Evolutionary conservation across 1,284 basidiomycete genomes (phyloP).

Genomic region (Leccinum subrobustum): DNA sequence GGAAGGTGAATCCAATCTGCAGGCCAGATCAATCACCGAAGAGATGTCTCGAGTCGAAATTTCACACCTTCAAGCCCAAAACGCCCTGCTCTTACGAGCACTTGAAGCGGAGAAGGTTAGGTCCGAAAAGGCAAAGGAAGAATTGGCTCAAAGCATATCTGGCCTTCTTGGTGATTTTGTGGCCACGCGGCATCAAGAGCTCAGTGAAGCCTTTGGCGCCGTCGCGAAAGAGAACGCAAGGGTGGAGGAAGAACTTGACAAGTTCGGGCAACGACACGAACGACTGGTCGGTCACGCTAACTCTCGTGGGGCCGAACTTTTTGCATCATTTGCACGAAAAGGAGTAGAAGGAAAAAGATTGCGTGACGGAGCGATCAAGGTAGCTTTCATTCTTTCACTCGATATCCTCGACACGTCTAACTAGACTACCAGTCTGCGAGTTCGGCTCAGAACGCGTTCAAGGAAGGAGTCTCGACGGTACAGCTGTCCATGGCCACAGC

Average conservation of each 20-base stretch:
- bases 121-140: constrained; percentile 65
- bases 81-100: constrained; percentile 60
- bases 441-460: constrained; percentile 41
- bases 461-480: constrained; percentile 45
- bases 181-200: constrained; percentile 64
- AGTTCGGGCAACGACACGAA: constrained; percentile 50
- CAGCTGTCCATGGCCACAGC: constrained; percentile 47
- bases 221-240: constrained; percentile 57
- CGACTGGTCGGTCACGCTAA: constrained; percentile 44
- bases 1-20: constrained; percentile 51
- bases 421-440: constrained; percentile 40
- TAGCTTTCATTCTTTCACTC: constrained; percentile 24
- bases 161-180: constrained; percentile 70
- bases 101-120: constrained; percentile 67
- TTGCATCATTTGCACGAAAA: constrained; percentile 44
- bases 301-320: constrained; percentile 41
- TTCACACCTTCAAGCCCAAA: constrained; percentile 67
- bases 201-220: constrained; percentile 57
- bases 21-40: constrained; percentile 52
- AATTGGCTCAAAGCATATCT: constrained; percentile 72
- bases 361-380: constrained; percentile 62
- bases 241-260: constrained; percentile 50
- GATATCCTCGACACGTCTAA: constrained; percentile 16
- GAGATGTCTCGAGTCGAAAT: constrained; percentile 61
- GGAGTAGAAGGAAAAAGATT: constrained; percentile 53